phyloP scores from a whole-genome alignment of 495 filamentous ascomycete species.

The Xylaria bambusicola region DNA sequence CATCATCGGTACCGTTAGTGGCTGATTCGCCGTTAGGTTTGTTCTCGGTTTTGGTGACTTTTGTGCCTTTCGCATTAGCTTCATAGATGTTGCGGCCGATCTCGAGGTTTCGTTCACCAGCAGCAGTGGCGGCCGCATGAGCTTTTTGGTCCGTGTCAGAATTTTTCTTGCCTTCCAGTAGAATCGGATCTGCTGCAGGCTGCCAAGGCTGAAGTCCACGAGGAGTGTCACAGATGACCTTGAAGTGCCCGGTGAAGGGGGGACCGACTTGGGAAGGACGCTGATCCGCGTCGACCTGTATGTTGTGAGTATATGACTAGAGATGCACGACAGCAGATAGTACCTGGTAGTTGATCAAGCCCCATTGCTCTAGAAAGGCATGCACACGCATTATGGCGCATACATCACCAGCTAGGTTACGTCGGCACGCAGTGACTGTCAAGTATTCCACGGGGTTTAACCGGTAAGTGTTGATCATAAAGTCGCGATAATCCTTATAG shows the following conservation, averaged over 20 bases:
- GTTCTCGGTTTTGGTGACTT: slow-evolving; percentile 54
- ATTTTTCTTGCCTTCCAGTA: slow-evolving; percentile 68
- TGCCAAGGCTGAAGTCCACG: slow-evolving; percentile 94
- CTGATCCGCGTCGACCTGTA: slow-evolving; percentile 90
- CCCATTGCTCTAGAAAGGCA: slow-evolving; percentile 98
- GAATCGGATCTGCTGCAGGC: slow-evolving; percentile 72
- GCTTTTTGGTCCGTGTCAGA: slow-evolving; percentile 74
- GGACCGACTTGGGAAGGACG: slow-evolving; percentile 94
- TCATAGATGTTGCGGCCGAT: slow-evolving; percentile 96
- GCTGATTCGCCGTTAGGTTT: slow-evolving; percentile 73
- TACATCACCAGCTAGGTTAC: slow-evolving; percentile 95
- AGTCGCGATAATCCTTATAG: slow-evolving; percentile 98
- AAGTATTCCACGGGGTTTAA: slow-evolving; percentile 94
- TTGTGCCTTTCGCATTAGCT: slow-evolving; percentile 81
- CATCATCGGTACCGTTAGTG: slow-evolving; percentile 61
- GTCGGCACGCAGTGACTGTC: slow-evolving; percentile 94
- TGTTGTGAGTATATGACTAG: slow-evolving; percentile 28
- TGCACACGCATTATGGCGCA: slow-evolving; percentile 99
- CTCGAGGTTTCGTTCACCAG: slow-evolving; percentile 82
- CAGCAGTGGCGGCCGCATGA: slow-evolving; percentile 62
- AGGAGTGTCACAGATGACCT: slow-evolving; percentile 89
- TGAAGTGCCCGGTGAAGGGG: slow-evolving; percentile 96
- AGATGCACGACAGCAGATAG: slow-evolving; percentile 9
- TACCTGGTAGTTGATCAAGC: slow-evolving; percentile 98
- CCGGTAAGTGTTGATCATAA: slow-evolving; percentile 99